Evolutionary conservation across 495 filamentous ascomycete genomes (phyloP), one percentile per base, ranked within the genome.

Genomic region (Lasiosphaeriaceae sp.): DNA sequence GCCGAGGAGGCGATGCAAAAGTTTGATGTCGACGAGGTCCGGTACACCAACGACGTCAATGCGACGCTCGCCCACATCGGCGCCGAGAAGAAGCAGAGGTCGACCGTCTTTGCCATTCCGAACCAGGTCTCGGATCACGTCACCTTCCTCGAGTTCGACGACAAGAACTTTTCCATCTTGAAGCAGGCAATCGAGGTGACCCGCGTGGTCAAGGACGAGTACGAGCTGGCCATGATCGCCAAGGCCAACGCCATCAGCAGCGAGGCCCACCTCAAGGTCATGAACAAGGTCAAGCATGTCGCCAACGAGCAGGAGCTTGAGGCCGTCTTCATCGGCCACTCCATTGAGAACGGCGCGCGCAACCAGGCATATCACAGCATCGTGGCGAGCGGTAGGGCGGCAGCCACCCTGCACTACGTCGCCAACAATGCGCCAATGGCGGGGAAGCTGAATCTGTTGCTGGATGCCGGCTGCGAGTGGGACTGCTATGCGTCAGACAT

Each of bases 351-450:
- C 65, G 89, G 88, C 24, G 85, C 85, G 11, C 82, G 81, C 41
- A 81, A 93, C 52, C 88, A 91, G 73, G 87, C 92, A 0, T 97
- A 97, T 74, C 86, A 88, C 62, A 83, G 85, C 31, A 95, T 96
- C 67, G 86, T 92, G 31, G 92, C 90, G 7, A 78, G 77, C 54
- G 92, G 91, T 3, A 78, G 82, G 7, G 83, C 87, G 14, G 90
- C 86, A 2, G 88, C 91, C 7, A 96, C 91, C 6, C 80, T 97
- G 44, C 92, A 96, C 73, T 97, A 97, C 62, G 81, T 88, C 14
- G 80, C 85, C 54, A 96, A 97, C 65, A 75, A 92, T 60, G 79
- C 82, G 60, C 72, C 83, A 1, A 70, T 94, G 48, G 68, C 71
- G 9, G 86, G 82, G 20, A 90, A 90, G 69, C 77, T 85, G 34